Evolutionary conservation across 192 early-diverging fungal genomes (phyloP), one percentile per base, ranked within the genome.

Genomic region (Ramicandelaber brevisporus): DNA sequence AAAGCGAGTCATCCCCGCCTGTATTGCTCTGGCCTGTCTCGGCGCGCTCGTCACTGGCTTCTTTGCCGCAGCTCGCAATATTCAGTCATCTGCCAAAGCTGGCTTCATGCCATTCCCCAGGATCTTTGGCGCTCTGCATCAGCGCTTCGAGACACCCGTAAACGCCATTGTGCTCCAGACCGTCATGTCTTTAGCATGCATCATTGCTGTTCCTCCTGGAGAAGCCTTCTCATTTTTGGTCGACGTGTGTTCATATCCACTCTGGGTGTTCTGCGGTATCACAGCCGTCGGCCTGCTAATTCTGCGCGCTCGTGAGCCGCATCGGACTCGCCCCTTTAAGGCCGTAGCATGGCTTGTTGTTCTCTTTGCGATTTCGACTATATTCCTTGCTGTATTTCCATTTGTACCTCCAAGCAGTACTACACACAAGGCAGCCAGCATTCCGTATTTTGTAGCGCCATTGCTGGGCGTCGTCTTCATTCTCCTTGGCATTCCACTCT

Each of bases 151-250:
- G 26, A 41, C 51, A 16, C 51, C 50, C 3, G 26, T 54, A 4
- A 38, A 30, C 12, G 51, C 48, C 1, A 27, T 54, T 31, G 29
- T 7, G 4, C 23, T 43, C n/a, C 30, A 24, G 17, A 34, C 21
- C 7, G 15, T 38, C 2, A 30, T 54, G 27, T 36, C 41, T 1
- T 21, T 35, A 5, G 27, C 45, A 31, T 61, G 34, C 41, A 42
- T 61, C 7, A 40, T 57, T 14, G 40, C 37, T 1, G 52, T 48
- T 26, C 57, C 53, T 5, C 44, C 57, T 2, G 53, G 56, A 19
- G 43, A 59, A 27, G 57, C 54, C 2, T 66, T 56, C 32, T 52
- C 47, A 20, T 62, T 70, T 19, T 27, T 67, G 7, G 40, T 67
- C 33, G 49, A 66, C 33, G 31, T 65, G 20, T 40, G 45, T 7